A percentile compares a stretch with the other conserved stretches of the same genome.
Conservation (phyloP, 345 rosid genomes). For the Eucalyptus regnans region DNA sequence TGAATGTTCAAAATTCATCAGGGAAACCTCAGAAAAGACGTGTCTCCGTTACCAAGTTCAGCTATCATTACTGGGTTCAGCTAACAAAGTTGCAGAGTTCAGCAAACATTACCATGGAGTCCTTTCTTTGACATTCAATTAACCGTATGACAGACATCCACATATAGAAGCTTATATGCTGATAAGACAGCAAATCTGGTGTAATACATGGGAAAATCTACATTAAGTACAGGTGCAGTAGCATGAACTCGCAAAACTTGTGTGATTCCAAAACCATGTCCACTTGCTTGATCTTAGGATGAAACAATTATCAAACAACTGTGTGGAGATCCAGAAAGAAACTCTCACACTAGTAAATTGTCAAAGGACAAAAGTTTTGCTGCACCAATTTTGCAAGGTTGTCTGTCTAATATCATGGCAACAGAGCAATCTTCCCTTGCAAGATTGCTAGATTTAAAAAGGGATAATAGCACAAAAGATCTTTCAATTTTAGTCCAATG, state of each 20-base stretch:
- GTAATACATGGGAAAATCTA: neutral
- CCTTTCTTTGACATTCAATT: neutral
- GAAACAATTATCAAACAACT: neutral
- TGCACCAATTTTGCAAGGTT: neutral
- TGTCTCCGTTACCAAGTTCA: neutral
- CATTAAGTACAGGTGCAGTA: neutral
- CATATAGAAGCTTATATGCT: neutral
- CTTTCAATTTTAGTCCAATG: neutral
- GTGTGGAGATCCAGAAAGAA: neutral
- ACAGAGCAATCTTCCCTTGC: neutral
- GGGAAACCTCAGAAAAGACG: neutral
- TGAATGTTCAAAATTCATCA: neutral
- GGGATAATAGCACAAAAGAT: neutral
- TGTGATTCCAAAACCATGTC: neutral
- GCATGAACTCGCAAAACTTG: neutral
- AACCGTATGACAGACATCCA: neutral
- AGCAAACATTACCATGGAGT: neutral
- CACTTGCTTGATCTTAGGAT: neutral
- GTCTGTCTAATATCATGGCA: neutral
- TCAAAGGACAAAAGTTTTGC: neutral
- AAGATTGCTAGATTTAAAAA: neutral
- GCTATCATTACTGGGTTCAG: neutral
- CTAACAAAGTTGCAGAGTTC: neutral
- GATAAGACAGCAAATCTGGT: neutral
- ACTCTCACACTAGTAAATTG: neutral